Evolutionary conservation across 305 asterid species (phyloP).

Genomic region (Salvia sclarea): DNA sequence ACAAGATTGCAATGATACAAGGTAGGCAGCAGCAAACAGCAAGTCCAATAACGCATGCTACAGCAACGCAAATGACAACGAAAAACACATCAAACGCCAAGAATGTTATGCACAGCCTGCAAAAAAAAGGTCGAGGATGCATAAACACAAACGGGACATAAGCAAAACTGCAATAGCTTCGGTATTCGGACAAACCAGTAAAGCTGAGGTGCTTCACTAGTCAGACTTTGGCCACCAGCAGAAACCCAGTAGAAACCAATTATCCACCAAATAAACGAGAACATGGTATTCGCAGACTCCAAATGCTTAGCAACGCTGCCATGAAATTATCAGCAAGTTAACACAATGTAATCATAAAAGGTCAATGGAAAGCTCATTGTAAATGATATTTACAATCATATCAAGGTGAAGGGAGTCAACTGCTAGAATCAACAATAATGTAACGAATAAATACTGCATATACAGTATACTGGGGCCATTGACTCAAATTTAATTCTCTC

Average conservation of each 20-base stretch:
- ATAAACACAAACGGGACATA: background rate
- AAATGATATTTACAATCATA: background rate
- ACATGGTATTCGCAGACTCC: slow-evolving; percentile 97
- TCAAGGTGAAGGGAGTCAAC: background rate
- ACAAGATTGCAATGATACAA: slow-evolving; percentile 89
- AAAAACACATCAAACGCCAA: slow-evolving; percentile 97
- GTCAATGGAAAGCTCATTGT: background rate
- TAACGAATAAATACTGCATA: background rate
- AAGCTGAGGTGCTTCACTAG: slow-evolving; percentile 79
- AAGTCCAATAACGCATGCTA: slow-evolving; percentile 89
- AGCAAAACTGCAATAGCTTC: slow-evolving; percentile 21
- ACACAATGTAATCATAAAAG: background rate
- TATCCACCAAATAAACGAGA: slow-evolving; percentile 99
- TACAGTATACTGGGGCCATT: background rate
- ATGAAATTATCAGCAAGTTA: slow-evolving; percentile 30
- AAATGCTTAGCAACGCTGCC: slow-evolving; percentile 75
- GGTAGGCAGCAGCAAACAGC: slow-evolving; percentile 99
- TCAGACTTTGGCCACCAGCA: slow-evolving; percentile 70
- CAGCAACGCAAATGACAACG: slow-evolving; percentile 96
- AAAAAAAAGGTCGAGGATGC: slow-evolving; percentile 17
- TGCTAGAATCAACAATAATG: background rate
- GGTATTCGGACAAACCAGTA: slow-evolving; percentile 65
- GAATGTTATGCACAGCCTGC: slow-evolving; percentile 97
- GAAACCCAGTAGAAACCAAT: slow-evolving; percentile 98
- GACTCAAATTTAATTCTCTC: background rate